Evolutionary conservation across 371 early-diverging fungal species (phyloP).

Genomic region (Actinomortierella wolfii): DNA sequence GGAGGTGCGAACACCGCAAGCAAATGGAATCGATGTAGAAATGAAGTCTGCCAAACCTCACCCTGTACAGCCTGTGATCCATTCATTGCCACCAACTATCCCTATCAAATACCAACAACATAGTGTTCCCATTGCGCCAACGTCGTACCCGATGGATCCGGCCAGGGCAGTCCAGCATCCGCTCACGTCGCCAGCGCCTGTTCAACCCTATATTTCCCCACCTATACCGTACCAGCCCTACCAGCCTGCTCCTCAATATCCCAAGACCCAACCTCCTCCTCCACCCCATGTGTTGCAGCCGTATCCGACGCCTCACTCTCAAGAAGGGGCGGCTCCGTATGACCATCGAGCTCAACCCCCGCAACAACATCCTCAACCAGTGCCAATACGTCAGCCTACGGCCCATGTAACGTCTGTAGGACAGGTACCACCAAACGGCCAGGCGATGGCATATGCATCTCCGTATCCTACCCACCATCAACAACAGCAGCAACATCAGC

Average conservation of each 20-base stretch:
- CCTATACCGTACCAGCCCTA: no score
- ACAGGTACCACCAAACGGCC: background rate
- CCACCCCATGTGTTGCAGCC: no score
- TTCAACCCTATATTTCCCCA: no score
- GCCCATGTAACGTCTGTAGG: background rate
- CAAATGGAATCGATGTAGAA: background rate
- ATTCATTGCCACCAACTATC: no score
- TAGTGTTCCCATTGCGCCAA: no score
- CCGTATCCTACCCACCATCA: background rate
- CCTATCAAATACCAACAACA: no score
- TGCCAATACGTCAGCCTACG: conserved; percentile 1
- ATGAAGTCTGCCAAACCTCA: background rate
- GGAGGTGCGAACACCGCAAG: background rate
- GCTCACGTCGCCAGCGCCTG: no score
- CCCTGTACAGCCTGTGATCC: no score
- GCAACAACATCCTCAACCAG: conserved; percentile 1
- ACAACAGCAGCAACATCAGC: conserved; percentile 6
- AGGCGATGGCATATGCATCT: background rate
- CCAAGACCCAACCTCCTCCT: no score
- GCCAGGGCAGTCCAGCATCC: no score
- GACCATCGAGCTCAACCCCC: conserved; percentile 11
- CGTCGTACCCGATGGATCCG: no score
- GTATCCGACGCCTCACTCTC: conserved; percentile 1
- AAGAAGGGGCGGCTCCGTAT: background rate
- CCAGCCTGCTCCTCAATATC: no score